Evolutionary conservation across 2,329 filamentous ascomycete species (phyloP), one percentile per base, ranked within the genome.

Genomic region (Pestalotiopsis sp.): DNA sequence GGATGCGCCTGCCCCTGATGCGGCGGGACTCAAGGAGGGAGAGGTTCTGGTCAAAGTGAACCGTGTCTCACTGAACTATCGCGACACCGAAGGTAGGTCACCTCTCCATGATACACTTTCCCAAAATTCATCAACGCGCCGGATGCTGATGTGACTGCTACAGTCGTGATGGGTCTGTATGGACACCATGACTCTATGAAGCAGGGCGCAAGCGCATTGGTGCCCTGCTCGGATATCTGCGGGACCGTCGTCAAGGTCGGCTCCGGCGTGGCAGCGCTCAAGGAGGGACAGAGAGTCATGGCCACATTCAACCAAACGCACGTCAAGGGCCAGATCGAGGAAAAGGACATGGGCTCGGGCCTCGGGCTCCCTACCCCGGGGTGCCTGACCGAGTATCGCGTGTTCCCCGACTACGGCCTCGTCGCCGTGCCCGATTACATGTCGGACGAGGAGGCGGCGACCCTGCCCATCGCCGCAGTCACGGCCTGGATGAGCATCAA

Each of bases 211-310:
- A 70, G 77, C 66, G 66, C 82, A 67, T 73, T 92, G 13, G 88
- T 93, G 1, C 90, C 90, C 1, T 91, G 88, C 78, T 91, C 90
- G 25, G 91, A 93, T 78, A 92, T 91, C 84, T 91, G 90, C 79
- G 91, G 91, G 59, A 83, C 84, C 9, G 82, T 93, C 60, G 80
- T 87, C 2, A 77, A 83, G 14, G 73, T 86, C 38, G 86, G 87
- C 41, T 76, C 82, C 20, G 81, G 80, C n/a, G 80, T 82, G 11
- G 76, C 78, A 2, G 60, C 70, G 4, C 88, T 87, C 81, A 82
- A 83, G 66, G 78, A 81, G 17, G 90, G 91, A 68, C 87, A 92
- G 68, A 87, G 90, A n/a, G 91, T 93, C 52, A 83, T 92, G 67
- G 86, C 86, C 23, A 91, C 87, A 65, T 93, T 92, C 79, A 86